Percentiles rank a stretch among this genome's conserved stretches.
These are phyloP conservation scores for Crithidia thermophila DNA, from an alignment of 208 protist species.

Conservation along the genomic window DNA sequence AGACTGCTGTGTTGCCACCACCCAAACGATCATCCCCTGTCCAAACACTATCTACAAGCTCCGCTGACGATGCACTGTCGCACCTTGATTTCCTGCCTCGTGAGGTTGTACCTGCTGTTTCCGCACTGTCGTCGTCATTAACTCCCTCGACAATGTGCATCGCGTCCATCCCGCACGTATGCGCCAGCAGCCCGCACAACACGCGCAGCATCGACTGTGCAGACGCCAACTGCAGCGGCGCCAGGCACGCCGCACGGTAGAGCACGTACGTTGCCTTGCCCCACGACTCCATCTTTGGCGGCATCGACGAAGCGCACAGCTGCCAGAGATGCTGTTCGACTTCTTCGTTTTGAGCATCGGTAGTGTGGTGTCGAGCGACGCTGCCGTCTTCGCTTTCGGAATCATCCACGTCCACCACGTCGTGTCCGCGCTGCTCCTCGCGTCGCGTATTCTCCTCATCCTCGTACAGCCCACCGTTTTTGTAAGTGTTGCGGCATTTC, in stretches of 20 bases:
- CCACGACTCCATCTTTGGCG: background rate
- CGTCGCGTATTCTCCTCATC: no score
- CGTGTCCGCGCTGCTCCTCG: no score
- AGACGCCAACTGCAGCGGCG: background rate
- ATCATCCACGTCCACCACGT: background rate
- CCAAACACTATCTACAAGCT: no score
- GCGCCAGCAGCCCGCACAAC: background rate
- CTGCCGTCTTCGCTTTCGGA: background rate
- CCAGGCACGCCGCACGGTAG: background rate
- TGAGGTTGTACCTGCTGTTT: no score
- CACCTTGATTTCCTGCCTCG: no score
- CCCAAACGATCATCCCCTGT: no score
- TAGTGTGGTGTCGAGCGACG: background rate
- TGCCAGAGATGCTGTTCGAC: background rate
- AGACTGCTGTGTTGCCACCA: background rate
- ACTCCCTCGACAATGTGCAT: no score
- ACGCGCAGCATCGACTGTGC: background rate
- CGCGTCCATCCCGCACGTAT: background rate
- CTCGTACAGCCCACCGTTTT: no score
- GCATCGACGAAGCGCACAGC: background rate
- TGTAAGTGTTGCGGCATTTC: no score
- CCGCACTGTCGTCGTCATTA: no score
- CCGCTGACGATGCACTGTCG: no score
- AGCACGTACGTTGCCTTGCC: constrained; percentile 1
- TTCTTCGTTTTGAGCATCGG: background rate